Evolutionary conservation across 495 filamentous ascomycete species (phyloP).

Genomic region (Aspergillus cavernicola): DNA sequence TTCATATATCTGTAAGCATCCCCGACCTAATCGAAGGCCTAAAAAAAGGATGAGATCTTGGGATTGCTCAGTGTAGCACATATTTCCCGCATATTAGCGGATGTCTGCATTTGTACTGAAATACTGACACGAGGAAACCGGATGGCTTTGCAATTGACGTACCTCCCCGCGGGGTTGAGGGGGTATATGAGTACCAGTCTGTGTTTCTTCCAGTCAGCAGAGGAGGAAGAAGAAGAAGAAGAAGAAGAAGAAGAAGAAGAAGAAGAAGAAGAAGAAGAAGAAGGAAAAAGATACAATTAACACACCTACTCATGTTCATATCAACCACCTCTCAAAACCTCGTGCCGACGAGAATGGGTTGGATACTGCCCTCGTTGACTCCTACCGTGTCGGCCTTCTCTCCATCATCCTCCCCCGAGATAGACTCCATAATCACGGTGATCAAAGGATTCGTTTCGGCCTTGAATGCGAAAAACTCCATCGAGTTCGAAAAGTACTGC

Average conservation of each 20-base stretch:
- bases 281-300: neutral
- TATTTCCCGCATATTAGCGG: neutral
- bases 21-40: neutral
- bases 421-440: conserved; percentile 30
- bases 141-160: neutral
- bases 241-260: too few species aligned
- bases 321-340: neutral
- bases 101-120: neutral
- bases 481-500: conserved; percentile 37
- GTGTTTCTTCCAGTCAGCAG: neutral
- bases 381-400: neutral
- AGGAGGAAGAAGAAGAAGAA: too few species aligned
- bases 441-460: conserved; percentile 34
- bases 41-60: neutral
- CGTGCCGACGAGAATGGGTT: neutral
- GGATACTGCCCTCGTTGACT: neutral
- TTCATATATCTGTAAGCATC: neutral
- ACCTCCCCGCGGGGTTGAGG: neutral
- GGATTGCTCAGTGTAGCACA: neutral
- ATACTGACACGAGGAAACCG: conserved; percentile 1
- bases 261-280: too few species aligned
- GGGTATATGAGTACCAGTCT: neutral
- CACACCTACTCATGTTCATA: neutral
- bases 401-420: conserved; percentile 18
- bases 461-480: conserved; percentile 28